Conservation (phyloP, 176 grass and related monocot species). For the Triticum aestivum region DNA sequence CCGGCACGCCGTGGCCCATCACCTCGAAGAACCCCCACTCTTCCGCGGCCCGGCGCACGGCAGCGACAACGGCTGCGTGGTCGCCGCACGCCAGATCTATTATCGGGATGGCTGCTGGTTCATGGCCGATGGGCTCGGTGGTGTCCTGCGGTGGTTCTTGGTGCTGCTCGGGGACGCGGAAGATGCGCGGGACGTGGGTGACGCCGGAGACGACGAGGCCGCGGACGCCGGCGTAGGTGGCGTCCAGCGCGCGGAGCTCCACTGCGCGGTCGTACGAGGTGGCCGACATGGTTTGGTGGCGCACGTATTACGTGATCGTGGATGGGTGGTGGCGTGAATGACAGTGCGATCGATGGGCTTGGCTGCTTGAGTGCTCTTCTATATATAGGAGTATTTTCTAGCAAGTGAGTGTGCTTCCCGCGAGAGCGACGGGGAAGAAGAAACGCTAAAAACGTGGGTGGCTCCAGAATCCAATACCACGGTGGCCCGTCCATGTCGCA, state of each 20-base stretch:
- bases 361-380: too few relatives aligned
- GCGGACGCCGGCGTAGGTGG: slow-evolving; percentile 54
- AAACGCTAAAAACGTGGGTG: too few relatives aligned
- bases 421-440: too few relatives aligned
- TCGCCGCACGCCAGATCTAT: too few relatives aligned
- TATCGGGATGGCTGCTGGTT: slow-evolving; percentile 8
- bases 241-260: slow-evolving; percentile 52
- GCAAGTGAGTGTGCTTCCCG: too few relatives aligned
- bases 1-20: slow-evolving; percentile 41
- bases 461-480: too few relatives aligned
- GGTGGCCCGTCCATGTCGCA: too few relatives aligned
- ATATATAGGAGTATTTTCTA: too few relatives aligned
- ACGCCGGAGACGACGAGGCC: slow-evolving; percentile 45
- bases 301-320: too few relatives aligned
- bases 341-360: not conserved
- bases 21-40: slow-evolving; percentile 71
- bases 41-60: not conserved
- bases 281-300: not conserved
- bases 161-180: not conserved
- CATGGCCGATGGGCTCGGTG: not conserved
- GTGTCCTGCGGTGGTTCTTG: not conserved
- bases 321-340: too few relatives aligned
- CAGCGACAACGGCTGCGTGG: not conserved
- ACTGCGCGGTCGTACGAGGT: slow-evolving; percentile 29
- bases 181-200: slow-evolving; percentile 43